phyloP scores from a whole-genome alignment of 768 basidiomycete species.

The Trametes gibbosa region DNA sequence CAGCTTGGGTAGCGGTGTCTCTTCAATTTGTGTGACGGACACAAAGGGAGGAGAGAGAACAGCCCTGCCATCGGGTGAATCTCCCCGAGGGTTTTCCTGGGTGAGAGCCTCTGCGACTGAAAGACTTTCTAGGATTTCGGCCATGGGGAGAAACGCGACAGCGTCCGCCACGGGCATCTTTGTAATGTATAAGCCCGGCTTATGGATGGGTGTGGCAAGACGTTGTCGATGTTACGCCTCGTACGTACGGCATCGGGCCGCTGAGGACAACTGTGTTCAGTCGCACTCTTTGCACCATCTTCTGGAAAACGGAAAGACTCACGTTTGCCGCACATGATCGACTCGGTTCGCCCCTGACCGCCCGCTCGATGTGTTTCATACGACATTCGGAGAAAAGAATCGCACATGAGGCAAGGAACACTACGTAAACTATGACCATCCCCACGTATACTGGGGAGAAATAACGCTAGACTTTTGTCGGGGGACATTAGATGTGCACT shows the following conservation, averaged over 20 bases:
- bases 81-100: no score
- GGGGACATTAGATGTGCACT: no score
- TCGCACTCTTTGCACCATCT: background rate
- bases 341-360: background rate
- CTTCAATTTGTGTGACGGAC: background rate
- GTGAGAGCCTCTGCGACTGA: background rate
- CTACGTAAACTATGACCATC: background rate
- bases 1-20: constrained; percentile 26
- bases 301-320: constrained; percentile 2
- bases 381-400: background rate
- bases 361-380: background rate
- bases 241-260: constrained; percentile 1
- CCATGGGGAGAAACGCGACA: background rate
- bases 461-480: no score
- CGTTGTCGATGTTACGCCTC: background rate
- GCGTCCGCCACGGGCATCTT: background rate
- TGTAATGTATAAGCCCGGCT: background rate
- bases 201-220: no score
- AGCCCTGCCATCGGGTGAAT: no score
- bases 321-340: background rate
- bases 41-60: background rate
- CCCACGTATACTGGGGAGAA: no score
- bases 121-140: background rate
- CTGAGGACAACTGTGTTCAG: background rate
- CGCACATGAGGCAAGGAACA: background rate